A percentile compares a stretch with the other conserved stretches of the same genome.
Conservation (phyloP, 208 protist genomes). For the Acanthamoeba castellanii region DNA sequence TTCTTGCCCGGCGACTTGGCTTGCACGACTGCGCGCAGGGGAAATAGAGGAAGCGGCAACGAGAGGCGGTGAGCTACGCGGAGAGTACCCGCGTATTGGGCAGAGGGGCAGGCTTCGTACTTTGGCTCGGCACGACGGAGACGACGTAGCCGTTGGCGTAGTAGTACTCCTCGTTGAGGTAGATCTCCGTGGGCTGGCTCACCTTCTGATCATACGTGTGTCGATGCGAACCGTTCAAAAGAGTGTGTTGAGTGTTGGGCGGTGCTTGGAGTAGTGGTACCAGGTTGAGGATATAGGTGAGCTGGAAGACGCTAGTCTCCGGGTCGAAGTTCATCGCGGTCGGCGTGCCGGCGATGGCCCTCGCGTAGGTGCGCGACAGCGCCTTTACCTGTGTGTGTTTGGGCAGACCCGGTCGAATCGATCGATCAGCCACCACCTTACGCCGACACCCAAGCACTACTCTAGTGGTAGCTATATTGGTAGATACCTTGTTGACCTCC, state of each 20-base stretch:
- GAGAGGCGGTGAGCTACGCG: background rate
- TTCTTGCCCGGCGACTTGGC: conserved; percentile 40
- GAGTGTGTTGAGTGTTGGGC: too few species aligned
- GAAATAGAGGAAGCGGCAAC: background rate
- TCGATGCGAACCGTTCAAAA: background rate
- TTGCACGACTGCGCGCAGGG: background rate
- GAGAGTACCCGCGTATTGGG: background rate
- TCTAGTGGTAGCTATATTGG: too few species aligned
- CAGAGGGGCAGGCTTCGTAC: background rate
- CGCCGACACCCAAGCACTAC: too few species aligned
- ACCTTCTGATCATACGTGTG: conserved; percentile 60
- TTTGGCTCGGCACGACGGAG: conserved; percentile 8
- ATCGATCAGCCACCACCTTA: background rate
- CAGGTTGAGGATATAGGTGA: conserved; percentile 75
- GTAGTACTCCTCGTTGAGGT: conserved; percentile 82
- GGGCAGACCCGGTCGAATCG: background rate
- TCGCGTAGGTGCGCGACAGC: conserved; percentile 81
- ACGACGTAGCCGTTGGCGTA: conserved; percentile 83
- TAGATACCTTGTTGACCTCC: conserved; percentile 74
- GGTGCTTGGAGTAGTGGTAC: background rate
- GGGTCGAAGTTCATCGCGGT: conserved; percentile 77
- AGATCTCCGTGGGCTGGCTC: conserved; percentile 81
- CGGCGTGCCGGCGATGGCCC: conserved; percentile 75
- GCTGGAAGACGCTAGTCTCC: conserved; percentile 51
- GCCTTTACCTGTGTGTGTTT: conserved; percentile 61